Base-by-base conservation (phyloP, 768 basidiomycete species). In the Amanita pallidorosea region DNA sequence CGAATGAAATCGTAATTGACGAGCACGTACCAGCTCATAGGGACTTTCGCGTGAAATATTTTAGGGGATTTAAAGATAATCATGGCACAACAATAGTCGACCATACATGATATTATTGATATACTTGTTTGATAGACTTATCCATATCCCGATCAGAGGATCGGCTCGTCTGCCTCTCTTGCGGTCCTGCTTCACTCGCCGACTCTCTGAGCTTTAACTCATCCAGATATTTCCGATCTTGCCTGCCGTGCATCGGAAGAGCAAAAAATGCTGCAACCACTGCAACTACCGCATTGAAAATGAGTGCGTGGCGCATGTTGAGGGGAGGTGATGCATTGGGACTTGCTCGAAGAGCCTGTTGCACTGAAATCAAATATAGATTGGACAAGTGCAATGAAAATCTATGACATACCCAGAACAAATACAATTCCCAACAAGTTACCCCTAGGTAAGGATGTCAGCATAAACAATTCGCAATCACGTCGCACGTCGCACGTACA, bases 1-100 rank as follows among this genome's bases (percentile, higher is more conserved):
- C 60, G 7, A 60, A 61, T 22, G 54, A 55, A 0, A 51, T 34
- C 49, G n/a, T 45, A 8, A 52, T 33, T 13, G 55, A 17, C 0
- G 59, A 57, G 15, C 82, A 77, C 58, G 61, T 80, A 11, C 93
- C 94, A 2, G 93, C 91, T 1, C 94, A 98, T 65, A 83, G 78
- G 56, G 83, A 88, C 58, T 98, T 98, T 63, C 72, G 90, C 49
- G 80, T 85, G 56, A 89, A 91, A 60, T 95, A 90, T 63, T 91
- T 91, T 55, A 79, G 82, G 49, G 83, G 88, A 0, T 93, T 94
- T 65, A 84, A 72, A 52, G 20, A 23, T 36, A 34, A 25, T 44
- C 27, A 18, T 17, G 8, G 12, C 11, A 22, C 15, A 18, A 37
- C 22, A 22, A 22, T 8, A 7, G 9, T 20, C 13, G 20, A 43